Evolutionary conservation across 2,329 filamentous ascomycete species (phyloP).

Genomic region (Thelonectria rubi): DNA sequence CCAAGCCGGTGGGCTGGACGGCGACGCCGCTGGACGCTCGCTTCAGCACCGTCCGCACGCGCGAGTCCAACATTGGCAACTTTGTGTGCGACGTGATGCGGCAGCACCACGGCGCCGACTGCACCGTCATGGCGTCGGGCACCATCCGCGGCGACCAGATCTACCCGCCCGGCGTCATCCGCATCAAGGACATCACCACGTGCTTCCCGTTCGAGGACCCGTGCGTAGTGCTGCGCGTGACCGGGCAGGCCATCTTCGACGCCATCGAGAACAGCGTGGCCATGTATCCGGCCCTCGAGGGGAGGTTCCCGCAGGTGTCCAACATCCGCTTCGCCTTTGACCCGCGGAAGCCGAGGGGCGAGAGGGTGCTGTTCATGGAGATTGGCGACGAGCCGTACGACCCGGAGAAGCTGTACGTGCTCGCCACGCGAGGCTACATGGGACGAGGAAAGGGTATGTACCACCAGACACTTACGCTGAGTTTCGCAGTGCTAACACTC

Average conservation of each 20-base stretch:
- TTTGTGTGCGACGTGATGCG: constrained; percentile 94
- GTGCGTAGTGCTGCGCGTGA: constrained; percentile 78
- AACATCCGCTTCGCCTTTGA: constrained; percentile 82
- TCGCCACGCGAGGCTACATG: constrained; percentile 91
- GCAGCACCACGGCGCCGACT: constrained; percentile 82
- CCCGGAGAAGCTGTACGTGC: constrained; percentile 69
- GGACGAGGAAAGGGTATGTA: constrained; percentile 73
- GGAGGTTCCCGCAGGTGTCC: constrained; percentile 84
- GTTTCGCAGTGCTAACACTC: constrained; percentile 25
- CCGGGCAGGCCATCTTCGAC: constrained; percentile 76
- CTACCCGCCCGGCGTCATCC: constrained; percentile 81
- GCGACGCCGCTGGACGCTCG: constrained; percentile 83
- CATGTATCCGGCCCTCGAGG: constrained; percentile 84
- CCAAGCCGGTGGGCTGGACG: constrained; percentile 86
- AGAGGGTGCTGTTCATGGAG: constrained; percentile 69
- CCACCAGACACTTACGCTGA: not conserved
- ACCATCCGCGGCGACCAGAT: constrained; percentile 90
- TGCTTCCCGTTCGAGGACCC: constrained; percentile 96
- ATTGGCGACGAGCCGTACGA: constrained; percentile 71
- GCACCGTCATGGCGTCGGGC: constrained; percentile 83
- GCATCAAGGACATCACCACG: constrained; percentile 83
- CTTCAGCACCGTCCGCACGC: constrained; percentile 80
- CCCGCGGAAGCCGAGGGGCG: constrained; percentile 65
- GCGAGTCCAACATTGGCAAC: constrained; percentile 87
- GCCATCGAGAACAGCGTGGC: constrained; percentile 87